Base-by-base conservation (phyloP, 176 grass and related monocot species). In the Juncus effusus region DNA sequence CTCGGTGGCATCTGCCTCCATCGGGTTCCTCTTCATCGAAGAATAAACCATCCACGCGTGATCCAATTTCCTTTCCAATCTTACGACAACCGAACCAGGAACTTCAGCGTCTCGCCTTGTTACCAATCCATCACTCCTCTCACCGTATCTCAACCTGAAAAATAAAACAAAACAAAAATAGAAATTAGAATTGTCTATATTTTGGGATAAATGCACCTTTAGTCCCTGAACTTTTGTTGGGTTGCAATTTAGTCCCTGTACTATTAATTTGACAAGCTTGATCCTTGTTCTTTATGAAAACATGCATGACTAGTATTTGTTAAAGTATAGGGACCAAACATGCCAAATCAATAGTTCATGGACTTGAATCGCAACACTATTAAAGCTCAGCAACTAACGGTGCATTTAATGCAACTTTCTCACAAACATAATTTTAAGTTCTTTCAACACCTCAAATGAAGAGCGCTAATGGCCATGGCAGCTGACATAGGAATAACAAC, bases 1-100 rank as follows among this genome's bases (percentile, higher is more conserved):
- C 67, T 97, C 71, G 14, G 76, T 89, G 0, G 93, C 82, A 56
- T 97, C 88, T 4, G 88, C 84, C 50, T 96, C 79, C 0, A 80
- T 36, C 0, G 57, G 62, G 12, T 83, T 55, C 72, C 76, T 74
- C 42, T 69, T 82, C 50, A 72, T 37, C 12, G 82, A 68, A 19
- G 93, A 83, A 57, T 91, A 81, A 51, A 96, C 93, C 74, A 91
- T 85, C 93, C 88, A 91, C 16, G 87, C 77, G 16, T 96, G 93
- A 59, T 91, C 82, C 67, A 96, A 65, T 76, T 77, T 96, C 59
- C 79, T 76, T 51, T 96, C 77, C 14, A 82, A 73, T 59, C 92
- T 77, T 2, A 96, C 87, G 7, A 83, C 79, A 47, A 96, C 87
- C 1, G 92, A 96, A 0, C 93, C 92, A 0, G 87, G 92, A 19